Evolutionary conservation across 2,329 filamentous ascomycete species (phyloP), one percentile per base, ranked within the genome.

Genomic region (Trichophaea hybrida): DNA sequence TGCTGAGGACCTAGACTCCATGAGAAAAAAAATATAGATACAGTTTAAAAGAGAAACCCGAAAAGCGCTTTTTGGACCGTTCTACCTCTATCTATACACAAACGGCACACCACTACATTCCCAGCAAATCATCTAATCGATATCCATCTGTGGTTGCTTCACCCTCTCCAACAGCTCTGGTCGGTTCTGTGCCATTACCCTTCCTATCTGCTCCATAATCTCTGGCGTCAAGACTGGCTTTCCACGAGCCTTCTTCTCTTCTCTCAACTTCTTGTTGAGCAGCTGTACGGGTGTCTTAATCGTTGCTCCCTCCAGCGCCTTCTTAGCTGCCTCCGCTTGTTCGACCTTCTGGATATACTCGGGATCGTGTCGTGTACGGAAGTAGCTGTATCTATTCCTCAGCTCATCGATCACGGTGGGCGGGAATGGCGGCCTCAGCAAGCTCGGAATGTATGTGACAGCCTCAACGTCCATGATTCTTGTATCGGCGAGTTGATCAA

Each of bases 331-430:
- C 48, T 24, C 15, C 15, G n/a, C n/a, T 1, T 12, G 15, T 33
- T 54, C 51, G 35, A 54, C 24, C 73, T 76, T 74, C 65, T 76
- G 76, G 56, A 90, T 72, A 70, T 85, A 94, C 71, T 84, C 85
- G 50, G 79, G 75, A 64, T 89, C 85, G 74, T 94, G 88, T 52
- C 87, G 78, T 57, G 83, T 88, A 69, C 89, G 79, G 80, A 90
- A 93, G 68, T 79, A 81, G 67, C 84, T 86, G 78, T 84, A 94
- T 71, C 83, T 85, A 75, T 86, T 85, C 70, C 89, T 80, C 70
- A 97, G 77, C 76, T 97, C 91, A 71, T 95, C 83, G 65, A 94
- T 78, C 40, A 96, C 79, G n/a, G 73, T 74, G 34, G 77, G 73
- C 4, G 91, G 89, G 78, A 95, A 88, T 12, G 91, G 91, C 32